Percentiles rank a stretch among this genome's conserved stretches.
These are phyloP conservation scores for Naumovozyma dairenensis DNA, from an alignment of 805 yeast genomes.

Conservation along the genomic window DNA sequence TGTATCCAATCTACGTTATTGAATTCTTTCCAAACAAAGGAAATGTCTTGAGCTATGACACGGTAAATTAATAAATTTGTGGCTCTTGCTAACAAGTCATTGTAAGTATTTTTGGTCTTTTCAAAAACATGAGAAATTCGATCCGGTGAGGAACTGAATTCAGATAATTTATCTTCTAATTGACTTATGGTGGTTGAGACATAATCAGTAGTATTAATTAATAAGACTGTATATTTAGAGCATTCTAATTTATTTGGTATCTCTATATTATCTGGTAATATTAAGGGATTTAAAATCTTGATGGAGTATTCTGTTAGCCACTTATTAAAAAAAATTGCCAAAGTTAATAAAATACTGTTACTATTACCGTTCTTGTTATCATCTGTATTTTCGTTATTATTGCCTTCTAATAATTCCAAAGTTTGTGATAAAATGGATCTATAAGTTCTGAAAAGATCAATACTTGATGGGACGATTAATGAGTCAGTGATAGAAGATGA, in stretches of 20 bases:
- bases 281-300: constrained; percentile 38
- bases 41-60: constrained; percentile 46
- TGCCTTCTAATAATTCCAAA: constrained; percentile 38
- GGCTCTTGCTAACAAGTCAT: constrained; percentile 47
- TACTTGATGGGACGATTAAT: constrained; percentile 74
- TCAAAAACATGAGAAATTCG: constrained; percentile 43
- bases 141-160: constrained; percentile 33
- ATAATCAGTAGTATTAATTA: constrained; percentile 84
- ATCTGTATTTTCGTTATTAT: constrained; percentile 10
- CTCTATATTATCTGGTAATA: constrained; percentile 35
- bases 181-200: constrained; percentile 71
- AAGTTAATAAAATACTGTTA: constrained; percentile 27
- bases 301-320: constrained; percentile 53
- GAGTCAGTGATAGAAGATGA: constrained; percentile 42
- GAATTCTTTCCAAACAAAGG: constrained; percentile 77
- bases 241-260: constrained; percentile 45
- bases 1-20: constrained; percentile 64
- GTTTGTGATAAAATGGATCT: constrained; percentile 66
- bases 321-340: constrained; percentile 52
- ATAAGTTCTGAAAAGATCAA: constrained; percentile 74
- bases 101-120: constrained; percentile 43
- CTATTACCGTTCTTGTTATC: constrained; percentile 32
- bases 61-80: constrained; percentile 47
- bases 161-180: constrained; percentile 50
- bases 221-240: constrained; percentile 54